Evolutionary conservation across 2,329 filamentous ascomycete genomes (phyloP).

Genomic region (Ciborinia camelliae): DNA sequence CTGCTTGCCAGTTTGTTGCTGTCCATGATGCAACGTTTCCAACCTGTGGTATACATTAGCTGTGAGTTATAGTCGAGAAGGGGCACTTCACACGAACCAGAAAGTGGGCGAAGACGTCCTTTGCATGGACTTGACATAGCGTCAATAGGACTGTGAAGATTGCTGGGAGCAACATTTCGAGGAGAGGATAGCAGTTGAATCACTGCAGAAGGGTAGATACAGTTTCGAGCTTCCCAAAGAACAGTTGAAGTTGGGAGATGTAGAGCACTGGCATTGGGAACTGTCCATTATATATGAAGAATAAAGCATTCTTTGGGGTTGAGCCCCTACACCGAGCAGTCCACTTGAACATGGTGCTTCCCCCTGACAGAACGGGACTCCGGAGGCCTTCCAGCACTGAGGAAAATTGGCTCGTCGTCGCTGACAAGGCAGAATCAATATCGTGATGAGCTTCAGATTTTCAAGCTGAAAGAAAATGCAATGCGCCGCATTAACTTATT

Average conservation of each 20-base stretch:
- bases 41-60: not conserved
- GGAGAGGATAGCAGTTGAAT: not conserved
- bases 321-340: not conserved
- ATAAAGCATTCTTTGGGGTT: not conserved
- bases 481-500: not conserved
- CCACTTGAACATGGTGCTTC: not conserved
- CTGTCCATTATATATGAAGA: not conserved
- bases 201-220: not conserved
- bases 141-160: not conserved
- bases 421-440: not conserved
- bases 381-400: not conserved
- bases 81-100: not conserved
- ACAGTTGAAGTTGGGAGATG: not conserved
- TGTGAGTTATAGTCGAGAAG: not conserved
- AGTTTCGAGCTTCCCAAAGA: not conserved
- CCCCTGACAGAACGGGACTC: not conserved
- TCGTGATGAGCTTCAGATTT: not conserved
- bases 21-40: not conserved
- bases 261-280: not conserved
- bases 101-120: slow-evolving; percentile 1
- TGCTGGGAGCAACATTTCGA: not conserved
- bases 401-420: not conserved
- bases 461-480: not conserved
- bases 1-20: not conserved
- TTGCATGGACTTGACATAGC: not conserved